A percentile compares a stretch with the other conserved stretches of the same genome.
These are phyloP conservation scores for Salvia miltiorrhiza DNA, from an alignment of 257 asterid genomes.

Conservation along the genomic window DNA sequence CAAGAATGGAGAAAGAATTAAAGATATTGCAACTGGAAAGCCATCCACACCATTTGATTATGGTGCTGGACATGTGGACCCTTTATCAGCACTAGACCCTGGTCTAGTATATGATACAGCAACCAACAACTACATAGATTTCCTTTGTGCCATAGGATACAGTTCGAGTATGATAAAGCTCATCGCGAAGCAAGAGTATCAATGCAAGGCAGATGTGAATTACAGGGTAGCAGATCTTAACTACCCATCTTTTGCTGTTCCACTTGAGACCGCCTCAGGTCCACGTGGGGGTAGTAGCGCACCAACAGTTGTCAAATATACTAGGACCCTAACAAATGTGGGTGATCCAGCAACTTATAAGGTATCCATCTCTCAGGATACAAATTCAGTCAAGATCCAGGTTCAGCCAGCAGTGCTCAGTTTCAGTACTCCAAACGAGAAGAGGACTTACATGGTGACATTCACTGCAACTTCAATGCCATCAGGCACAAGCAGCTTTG, in stretches of 20 bases:
- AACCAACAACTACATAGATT: slow-evolving; percentile 42
- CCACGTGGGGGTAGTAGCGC: slow-evolving; percentile 37
- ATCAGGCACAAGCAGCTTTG: slow-evolving; percentile 63
- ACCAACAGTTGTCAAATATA: slow-evolving; percentile 40
- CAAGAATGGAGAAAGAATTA: slow-evolving; percentile 50
- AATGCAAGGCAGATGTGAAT: slow-evolving; percentile 36
- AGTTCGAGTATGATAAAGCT: slow-evolving; percentile 50
- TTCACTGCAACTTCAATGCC: slow-evolving; percentile 64
- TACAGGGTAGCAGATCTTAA: slow-evolving; percentile 54
- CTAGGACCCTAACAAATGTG: slow-evolving; percentile 66
- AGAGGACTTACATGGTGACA: slow-evolving; percentile 57
- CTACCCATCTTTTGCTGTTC: slow-evolving; percentile 73
- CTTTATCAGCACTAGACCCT: slow-evolving; percentile 56
- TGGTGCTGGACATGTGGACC: slow-evolving; percentile 74
- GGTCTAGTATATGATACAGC: slow-evolving; percentile 66
- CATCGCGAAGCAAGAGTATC: slow-evolving; percentile 42
- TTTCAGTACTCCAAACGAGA: slow-evolving; percentile 46
- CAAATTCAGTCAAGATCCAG: slow-evolving; percentile 41
- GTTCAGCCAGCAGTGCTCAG: slow-evolving; percentile 50
- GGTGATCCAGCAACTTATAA: slow-evolving; percentile 54
- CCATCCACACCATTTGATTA: slow-evolving; percentile 60
- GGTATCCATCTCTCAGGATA: slow-evolving; percentile 39
- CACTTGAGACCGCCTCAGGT: slow-evolving; percentile 54
- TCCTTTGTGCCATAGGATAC: slow-evolving; percentile 62
- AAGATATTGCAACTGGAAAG: slow-evolving; percentile 52